Conservation (phyloP, 1,284 basidiomycete species). For the Singerocomus rubriflavus region DNA sequence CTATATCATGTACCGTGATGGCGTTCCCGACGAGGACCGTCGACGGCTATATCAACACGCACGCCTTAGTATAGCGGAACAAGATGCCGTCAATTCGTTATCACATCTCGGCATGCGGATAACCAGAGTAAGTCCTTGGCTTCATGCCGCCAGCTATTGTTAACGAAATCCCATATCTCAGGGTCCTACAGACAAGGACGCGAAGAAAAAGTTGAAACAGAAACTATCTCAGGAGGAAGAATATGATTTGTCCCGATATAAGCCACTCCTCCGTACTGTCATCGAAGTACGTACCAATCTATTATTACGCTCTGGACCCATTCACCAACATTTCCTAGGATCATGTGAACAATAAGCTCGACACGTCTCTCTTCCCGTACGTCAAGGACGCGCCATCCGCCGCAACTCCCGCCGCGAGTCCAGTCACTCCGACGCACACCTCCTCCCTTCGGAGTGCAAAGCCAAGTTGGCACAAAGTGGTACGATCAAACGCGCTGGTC, state of each 20-base stretch:
- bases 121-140: conserved; percentile 58
- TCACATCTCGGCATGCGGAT: conserved; percentile 83
- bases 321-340: conserved; percentile 51
- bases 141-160: background rate
- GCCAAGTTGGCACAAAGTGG: conserved; percentile 82
- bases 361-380: conserved; percentile 83
- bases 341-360: conserved; percentile 76
- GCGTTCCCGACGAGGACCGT: conserved; percentile 96
- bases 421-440: conserved; percentile 46
- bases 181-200: conserved; percentile 71
- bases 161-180: conserved; percentile 28
- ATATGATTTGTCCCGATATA: conserved; percentile 94
- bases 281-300: conserved; percentile 58
- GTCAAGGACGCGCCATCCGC: conserved; percentile 81
- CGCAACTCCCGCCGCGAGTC: conserved; percentile 41
- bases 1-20: conserved; percentile 94
- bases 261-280: conserved; percentile 81
- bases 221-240: conserved; percentile 77
- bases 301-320: background rate
- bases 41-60: conserved; percentile 96
- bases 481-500: conserved; percentile 46
- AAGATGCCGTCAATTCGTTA: conserved; percentile 92
- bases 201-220: conserved; percentile 78
- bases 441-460: conserved; percentile 81
- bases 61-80: conserved; percentile 83